Evolutionary conservation across 169 alveolate species (phyloP).

Genomic region (Plasmodium malariae): DNA sequence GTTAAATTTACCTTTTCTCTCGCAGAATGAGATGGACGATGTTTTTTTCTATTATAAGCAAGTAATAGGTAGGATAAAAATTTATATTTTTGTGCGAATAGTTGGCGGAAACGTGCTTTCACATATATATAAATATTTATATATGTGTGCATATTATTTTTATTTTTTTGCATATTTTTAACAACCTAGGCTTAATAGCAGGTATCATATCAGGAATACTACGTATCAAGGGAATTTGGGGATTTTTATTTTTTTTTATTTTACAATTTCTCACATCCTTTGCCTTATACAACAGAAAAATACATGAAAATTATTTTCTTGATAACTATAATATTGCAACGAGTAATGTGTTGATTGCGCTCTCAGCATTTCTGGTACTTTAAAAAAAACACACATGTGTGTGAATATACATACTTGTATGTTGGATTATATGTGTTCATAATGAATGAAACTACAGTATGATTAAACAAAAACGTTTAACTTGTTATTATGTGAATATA

Average conservation of each 20-base stretch:
- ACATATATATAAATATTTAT: neutral
- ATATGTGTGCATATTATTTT: neutral
- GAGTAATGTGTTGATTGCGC: slow-evolving; percentile 47
- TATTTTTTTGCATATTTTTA: slow-evolving; percentile 3
- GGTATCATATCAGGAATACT: slow-evolving; percentile 58
- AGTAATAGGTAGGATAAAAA: slow-evolving; percentile 34
- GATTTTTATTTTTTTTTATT: slow-evolving; percentile 64
- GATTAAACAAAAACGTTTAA: neutral
- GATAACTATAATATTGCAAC: slow-evolving; percentile 72
- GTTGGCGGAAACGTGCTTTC: neutral
- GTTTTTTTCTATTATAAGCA: slow-evolving; percentile 73
- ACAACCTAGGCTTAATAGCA: slow-evolving; percentile 53
- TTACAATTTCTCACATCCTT: slow-evolving; percentile 52
- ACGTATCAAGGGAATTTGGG: slow-evolving; percentile 59
- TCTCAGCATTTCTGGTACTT: slow-evolving; percentile 75
- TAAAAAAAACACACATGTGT: neutral
- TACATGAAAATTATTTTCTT: slow-evolving; percentile 70
- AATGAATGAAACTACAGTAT: neutral
- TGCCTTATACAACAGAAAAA: slow-evolving; percentile 59
- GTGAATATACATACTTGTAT: slow-evolving; percentile 3
- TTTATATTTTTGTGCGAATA: neutral
- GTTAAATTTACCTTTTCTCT: slow-evolving; percentile 25
- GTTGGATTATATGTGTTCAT: too few relatives aligned
- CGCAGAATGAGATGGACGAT: slow-evolving; percentile 73
- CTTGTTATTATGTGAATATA: neutral